These are phyloP conservation scores for Aspergillus carlsbadensis DNA, from an alignment of 495 filamentous ascomycete genomes.

Conservation along the genomic window DNA sequence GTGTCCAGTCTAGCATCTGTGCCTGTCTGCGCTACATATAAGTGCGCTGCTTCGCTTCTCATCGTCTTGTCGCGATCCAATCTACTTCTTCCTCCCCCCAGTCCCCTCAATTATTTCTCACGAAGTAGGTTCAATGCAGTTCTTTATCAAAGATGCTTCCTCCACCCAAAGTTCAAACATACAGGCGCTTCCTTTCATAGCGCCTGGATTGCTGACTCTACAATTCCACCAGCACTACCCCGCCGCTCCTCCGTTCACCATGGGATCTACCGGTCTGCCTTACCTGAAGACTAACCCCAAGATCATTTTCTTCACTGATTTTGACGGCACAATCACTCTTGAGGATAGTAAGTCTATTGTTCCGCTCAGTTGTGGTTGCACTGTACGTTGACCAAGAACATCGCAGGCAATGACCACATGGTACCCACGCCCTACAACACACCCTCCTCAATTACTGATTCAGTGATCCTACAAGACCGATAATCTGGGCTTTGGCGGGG, in stretches of 20 bases:
- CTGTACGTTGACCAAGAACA: constrained; percentile 19
- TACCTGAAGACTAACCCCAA: constrained; percentile 66
- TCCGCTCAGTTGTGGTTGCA: not conserved
- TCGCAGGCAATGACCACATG: constrained; percentile 81
- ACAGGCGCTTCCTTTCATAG: not conserved
- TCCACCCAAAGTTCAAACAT: too few relatives aligned
- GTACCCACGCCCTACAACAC: constrained; percentile 30
- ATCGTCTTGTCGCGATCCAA: too few relatives aligned
- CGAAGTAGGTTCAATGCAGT: too few relatives aligned
- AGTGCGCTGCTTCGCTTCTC: too few relatives aligned
- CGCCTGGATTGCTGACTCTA: not conserved
- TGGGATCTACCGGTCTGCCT: constrained; percentile 40
- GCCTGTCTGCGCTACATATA: too few relatives aligned
- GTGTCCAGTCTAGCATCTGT: not conserved
- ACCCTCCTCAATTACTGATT: constrained; percentile 3
- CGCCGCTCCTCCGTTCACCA: constrained; percentile 17
- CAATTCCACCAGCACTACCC: constrained; percentile 4
- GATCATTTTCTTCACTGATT: constrained; percentile 97
- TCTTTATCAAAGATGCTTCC: too few relatives aligned
- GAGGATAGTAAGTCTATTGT: constrained; percentile 63
- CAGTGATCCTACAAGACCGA: constrained; percentile 59
- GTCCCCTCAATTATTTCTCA: not conserved
- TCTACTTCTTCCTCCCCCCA: not conserved
- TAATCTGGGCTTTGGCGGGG: constrained; percentile 77
- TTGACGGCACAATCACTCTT: constrained; percentile 92